Evolutionary conservation across 805 yeast species (phyloP).

Genomic region (Wickerhamomyces chaumierensis): DNA sequence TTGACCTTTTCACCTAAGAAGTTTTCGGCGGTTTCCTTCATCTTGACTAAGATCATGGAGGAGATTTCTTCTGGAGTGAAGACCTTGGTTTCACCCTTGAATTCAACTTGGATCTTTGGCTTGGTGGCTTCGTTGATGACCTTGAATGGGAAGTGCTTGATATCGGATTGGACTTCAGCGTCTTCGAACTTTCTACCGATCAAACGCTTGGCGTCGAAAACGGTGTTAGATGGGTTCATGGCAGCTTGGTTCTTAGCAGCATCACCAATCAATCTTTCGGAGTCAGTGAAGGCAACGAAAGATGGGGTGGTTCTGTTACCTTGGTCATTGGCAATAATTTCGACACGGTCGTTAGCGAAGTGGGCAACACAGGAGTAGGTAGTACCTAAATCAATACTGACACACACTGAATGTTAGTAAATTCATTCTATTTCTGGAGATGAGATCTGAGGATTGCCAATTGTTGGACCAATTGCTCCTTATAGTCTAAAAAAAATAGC

Average conservation of each 20-base stretch:
- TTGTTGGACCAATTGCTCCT: too few relatives aligned
- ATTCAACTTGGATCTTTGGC: constrained; percentile 52
- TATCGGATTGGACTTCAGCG: constrained; percentile 65
- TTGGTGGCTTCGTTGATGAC: constrained; percentile 63
- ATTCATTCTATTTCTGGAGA: too few relatives aligned
- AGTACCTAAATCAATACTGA: constrained; percentile 21
- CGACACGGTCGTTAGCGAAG: constrained; percentile 84
- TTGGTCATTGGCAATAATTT: constrained; percentile 94
- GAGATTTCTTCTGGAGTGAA: constrained; percentile 94
- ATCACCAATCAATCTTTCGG: constrained; percentile 60
- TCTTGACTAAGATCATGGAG: constrained; percentile 82
- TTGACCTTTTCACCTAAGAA: constrained; percentile 75
- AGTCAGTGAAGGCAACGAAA: constrained; percentile 86
- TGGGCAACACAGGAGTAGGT: constrained; percentile 86
- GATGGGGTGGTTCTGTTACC: constrained; percentile 98
- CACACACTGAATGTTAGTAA: not conserved
- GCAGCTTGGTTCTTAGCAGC: constrained; percentile 7
- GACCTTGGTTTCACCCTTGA: constrained; percentile 67
- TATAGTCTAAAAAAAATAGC: too few relatives aligned
- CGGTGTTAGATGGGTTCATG: constrained; percentile 83
- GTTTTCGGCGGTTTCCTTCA: constrained; percentile 89
- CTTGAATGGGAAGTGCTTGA: constrained; percentile 79
- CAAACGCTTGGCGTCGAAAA: constrained; percentile 85
- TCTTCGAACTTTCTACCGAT: constrained; percentile 85
- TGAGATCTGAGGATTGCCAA: too few relatives aligned